Percentiles rank a stretch among this genome's conserved stretches.
phyloP scores from a whole-genome alignment of 2,329 filamentous ascomycete genomes.

The Trichoderma koningii region DNA sequence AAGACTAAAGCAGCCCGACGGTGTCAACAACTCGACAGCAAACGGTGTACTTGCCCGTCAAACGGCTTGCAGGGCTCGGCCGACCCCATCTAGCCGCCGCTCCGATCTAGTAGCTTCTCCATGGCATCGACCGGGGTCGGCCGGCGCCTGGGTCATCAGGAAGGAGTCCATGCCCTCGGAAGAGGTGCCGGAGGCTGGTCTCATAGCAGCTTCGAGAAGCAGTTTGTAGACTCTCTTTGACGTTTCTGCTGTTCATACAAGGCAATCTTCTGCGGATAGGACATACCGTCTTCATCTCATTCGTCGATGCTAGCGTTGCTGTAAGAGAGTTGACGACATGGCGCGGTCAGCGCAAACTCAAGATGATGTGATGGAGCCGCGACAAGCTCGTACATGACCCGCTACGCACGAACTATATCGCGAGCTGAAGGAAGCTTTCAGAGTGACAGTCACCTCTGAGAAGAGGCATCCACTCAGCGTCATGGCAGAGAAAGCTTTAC shows the following conservation, averaged over 20 bases:
- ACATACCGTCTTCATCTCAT: neutral
- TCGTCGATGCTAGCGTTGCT: neutral
- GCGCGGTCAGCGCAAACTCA: neutral
- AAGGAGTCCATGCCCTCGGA: neutral
- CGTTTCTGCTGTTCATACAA: too few species aligned
- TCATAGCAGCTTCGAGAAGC: neutral
- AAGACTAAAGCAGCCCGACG: neutral
- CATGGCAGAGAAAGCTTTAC: neutral
- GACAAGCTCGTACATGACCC: neutral
- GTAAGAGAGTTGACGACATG: neutral
- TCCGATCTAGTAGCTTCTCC: neutral
- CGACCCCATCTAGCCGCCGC: slow-evolving; percentile 13
- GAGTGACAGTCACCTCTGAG: too few species aligned
- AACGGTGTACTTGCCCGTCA: neutral
- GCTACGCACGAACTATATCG: neutral
- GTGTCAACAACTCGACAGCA: neutral
- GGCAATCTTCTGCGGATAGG: neutral
- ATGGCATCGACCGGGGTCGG: slow-evolving; percentile 7
- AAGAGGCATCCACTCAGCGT: neutral
- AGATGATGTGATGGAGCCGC: neutral
- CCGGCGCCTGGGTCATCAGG: neutral
- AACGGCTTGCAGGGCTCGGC: slow-evolving; percentile 9
- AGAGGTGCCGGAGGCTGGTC: too few species aligned
- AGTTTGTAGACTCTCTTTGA: neutral
- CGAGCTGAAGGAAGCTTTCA: neutral